Evolutionary conservation across 495 filamentous ascomycete genomes (phyloP).

Genomic region (Penicillium roqueforti): DNA sequence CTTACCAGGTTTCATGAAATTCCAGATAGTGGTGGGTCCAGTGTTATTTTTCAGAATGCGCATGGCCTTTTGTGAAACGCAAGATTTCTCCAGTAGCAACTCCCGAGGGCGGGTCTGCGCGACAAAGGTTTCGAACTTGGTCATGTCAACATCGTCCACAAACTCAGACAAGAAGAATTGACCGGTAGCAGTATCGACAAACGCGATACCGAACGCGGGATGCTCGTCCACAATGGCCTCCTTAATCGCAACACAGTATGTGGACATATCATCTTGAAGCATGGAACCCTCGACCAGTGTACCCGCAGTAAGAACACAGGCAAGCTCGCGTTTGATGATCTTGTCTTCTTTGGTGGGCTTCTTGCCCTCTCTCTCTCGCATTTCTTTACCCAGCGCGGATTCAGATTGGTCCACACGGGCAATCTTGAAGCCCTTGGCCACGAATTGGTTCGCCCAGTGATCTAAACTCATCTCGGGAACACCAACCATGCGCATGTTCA

Average conservation of each 20-base stretch:
- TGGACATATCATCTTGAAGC: constrained; percentile 97
- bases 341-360: constrained; percentile 69
- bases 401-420: constrained; percentile 95
- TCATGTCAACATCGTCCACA: constrained; percentile 87
- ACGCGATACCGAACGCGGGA: constrained; percentile 85
- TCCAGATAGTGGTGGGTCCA: constrained; percentile 89
- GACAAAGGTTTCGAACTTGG: constrained; percentile 96
- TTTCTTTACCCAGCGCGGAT: constrained; percentile 92
- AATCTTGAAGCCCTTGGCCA: constrained; percentile 93
- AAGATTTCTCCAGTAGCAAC: constrained; percentile 83
- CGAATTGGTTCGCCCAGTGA: constrained; percentile 92
- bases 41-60: constrained; percentile 98
- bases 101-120: constrained; percentile 91
- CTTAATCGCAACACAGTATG: constrained; percentile 95
- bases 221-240: constrained; percentile 71
- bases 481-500: constrained; percentile 99
- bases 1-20: constrained; percentile 77
- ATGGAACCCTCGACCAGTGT: constrained; percentile 94
- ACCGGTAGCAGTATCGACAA: constrained; percentile 94
- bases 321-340: constrained; percentile 85
- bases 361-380: constrained; percentile 79
- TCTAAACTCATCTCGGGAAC: constrained; percentile 87
- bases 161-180: constrained; percentile 93
- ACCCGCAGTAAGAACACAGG: constrained; percentile 84
- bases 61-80: constrained; percentile 73